Conservation (phyloP, 495 filamentous ascomycete species). For the Venustampulla echinocandica region DNA sequence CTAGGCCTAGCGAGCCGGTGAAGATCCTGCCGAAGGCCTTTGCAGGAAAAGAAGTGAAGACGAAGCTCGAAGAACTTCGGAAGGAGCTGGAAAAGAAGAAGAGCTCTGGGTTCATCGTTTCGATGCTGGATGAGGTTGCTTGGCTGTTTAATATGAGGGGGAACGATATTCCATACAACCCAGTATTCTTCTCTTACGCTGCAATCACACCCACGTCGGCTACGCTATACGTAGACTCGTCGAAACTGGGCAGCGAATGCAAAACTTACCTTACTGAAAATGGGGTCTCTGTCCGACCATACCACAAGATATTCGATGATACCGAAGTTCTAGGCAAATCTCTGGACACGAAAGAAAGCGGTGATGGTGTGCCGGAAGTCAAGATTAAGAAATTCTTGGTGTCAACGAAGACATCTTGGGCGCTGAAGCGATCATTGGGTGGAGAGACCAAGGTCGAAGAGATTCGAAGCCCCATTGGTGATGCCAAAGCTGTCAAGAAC, state of each 20-base stretch:
- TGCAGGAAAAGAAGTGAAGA: slow-evolving; percentile 71
- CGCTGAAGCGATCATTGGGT: slow-evolving; percentile 75
- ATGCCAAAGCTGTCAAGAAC: slow-evolving; percentile 97
- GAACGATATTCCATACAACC: slow-evolving; percentile 96
- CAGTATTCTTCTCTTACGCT: slow-evolving; percentile 97
- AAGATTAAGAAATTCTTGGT: slow-evolving; percentile 67
- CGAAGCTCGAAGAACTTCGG: slow-evolving; percentile 79
- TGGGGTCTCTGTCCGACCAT: slow-evolving; percentile 68
- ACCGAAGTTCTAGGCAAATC: slow-evolving; percentile 50
- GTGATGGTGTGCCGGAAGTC: slow-evolving; percentile 12
- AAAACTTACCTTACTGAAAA: slow-evolving; percentile 62
- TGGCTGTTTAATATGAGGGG: slow-evolving; percentile 97
- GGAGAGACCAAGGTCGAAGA: slow-evolving; percentile 87
- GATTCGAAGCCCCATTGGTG: slow-evolving; percentile 76
- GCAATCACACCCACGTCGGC: slow-evolving; percentile 74
- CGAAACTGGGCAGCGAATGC: slow-evolving; percentile 64
- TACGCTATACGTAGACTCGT: slow-evolving; percentile 75
- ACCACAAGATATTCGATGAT: slow-evolving; percentile 75
- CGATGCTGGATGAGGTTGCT: slow-evolving; percentile 94
- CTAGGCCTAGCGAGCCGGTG: slow-evolving; percentile 67
- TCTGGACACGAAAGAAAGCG: slow-evolving; percentile 28
- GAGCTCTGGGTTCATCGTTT: slow-evolving; percentile 77
- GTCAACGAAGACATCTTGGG: slow-evolving; percentile 90
- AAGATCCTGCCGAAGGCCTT: slow-evolving; percentile 62
- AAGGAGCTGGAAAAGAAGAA: slow-evolving; percentile 93